phyloP scores from a whole-genome alignment of 306 rosid genomes.

The Abrus precatorius region DNA sequence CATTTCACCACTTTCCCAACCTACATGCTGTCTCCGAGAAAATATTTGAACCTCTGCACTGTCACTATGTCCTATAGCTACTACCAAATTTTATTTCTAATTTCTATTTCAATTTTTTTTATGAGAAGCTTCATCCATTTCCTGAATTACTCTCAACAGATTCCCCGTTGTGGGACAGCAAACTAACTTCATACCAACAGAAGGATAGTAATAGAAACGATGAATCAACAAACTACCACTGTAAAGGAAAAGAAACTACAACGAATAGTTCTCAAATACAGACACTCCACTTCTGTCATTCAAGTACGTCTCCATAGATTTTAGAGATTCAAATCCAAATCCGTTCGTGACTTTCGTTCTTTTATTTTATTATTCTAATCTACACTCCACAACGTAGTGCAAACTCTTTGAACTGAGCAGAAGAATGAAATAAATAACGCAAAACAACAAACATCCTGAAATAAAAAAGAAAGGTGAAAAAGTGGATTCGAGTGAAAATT shows the following conservation, averaged over 20 bases:
- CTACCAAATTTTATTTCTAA: background rate
- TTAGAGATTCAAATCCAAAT: background rate
- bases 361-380: background rate
- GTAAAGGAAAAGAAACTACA: background rate
- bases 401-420: background rate
- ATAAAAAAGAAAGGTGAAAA: background rate
- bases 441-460: background rate
- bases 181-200: background rate
- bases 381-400: background rate
- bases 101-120: background rate
- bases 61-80: background rate
- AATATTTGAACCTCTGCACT: constrained; percentile 19
- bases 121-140: background rate
- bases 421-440: constrained; percentile 15
- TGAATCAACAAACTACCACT: constrained; percentile 23
- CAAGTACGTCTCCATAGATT: background rate
- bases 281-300: background rate
- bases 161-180: background rate
- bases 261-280: background rate
- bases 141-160: background rate
- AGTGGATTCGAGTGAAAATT: background rate
- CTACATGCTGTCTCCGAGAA: background rate
- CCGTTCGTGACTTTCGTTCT: background rate
- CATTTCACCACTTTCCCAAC: background rate
- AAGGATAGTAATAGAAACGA: background rate